A percentile compares a stretch with the other conserved stretches of the same genome.
phyloP scores from a whole-genome alignment of 768 basidiomycete species.

The Collybia sordida region DNA sequence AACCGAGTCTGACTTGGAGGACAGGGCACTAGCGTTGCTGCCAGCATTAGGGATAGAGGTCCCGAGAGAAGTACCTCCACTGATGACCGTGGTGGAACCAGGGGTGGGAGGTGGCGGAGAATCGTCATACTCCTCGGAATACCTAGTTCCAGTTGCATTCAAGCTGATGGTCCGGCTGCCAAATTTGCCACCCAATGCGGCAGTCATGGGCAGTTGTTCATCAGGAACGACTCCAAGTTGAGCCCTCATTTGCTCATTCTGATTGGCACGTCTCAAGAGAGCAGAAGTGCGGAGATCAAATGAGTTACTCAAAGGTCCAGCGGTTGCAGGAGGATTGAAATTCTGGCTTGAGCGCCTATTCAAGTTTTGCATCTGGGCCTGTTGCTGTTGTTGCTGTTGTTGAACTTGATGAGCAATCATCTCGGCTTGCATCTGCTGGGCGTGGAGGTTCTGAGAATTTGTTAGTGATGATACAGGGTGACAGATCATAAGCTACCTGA shows the following conservation, averaged over 20 bases:
- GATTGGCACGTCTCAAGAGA: constrained; percentile 62
- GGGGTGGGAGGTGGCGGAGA: constrained; percentile 54
- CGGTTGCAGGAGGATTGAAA: constrained; percentile 64
- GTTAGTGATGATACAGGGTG: constrained; percentile 4
- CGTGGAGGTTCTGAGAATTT: constrained; percentile 55
- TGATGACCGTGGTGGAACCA: constrained; percentile 64
- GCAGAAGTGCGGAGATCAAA: constrained; percentile 66
- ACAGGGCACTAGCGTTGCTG: constrained; percentile 27
- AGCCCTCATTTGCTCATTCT: constrained; percentile 64
- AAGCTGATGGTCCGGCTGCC: constrained; percentile 60
- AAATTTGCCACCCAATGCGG: constrained; percentile 73
- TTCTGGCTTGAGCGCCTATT: constrained; percentile 47
- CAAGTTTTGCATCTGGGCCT: constrained; percentile 37
- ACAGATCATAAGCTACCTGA: constrained; percentile 51
- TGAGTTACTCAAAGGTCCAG: constrained; percentile 61
- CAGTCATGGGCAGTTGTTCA: constrained; percentile 79
- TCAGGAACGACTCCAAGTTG: constrained; percentile 54
- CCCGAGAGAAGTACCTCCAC: constrained; percentile 72
- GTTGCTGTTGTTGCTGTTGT: constrained; percentile 44
- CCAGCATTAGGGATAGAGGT: constrained; percentile 40
- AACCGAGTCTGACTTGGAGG: constrained; percentile 82
- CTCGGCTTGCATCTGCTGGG: constrained; percentile 76
- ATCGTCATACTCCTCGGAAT: constrained; percentile 42
- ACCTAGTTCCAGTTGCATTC: constrained; percentile 30
- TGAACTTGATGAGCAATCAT: constrained; percentile 62